Conservation (phyloP, 2,329 filamentous ascomycete species). For the Coniochaeta pulveracea region DNA sequence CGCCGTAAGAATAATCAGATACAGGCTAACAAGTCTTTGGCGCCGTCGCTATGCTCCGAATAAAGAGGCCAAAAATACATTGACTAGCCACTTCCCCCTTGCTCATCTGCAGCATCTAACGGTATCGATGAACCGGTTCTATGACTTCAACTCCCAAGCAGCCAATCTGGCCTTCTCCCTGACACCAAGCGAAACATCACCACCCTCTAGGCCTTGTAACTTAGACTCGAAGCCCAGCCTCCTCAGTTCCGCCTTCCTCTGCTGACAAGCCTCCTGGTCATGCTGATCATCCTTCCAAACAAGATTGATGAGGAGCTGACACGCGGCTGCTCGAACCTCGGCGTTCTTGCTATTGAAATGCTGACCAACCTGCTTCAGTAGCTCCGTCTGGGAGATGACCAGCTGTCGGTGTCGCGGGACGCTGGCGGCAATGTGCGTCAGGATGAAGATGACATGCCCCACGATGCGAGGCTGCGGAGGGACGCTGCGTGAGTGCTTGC, state of each 20-base stretch:
- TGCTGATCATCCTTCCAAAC: conserved; percentile 67
- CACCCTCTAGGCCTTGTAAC: conserved; percentile 46
- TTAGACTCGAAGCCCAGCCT: conserved; percentile 60
- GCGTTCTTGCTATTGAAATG: conserved; percentile 64
- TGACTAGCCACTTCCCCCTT: no score
- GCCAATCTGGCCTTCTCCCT: conserved; percentile 75
- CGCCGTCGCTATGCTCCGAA: no score
- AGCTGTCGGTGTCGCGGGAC: conserved; percentile 66
- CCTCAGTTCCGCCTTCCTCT: conserved; percentile 58
- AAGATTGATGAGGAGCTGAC: conserved; percentile 78
- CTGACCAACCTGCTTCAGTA: conserved; percentile 61
- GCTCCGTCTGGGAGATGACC: conserved; percentile 62
- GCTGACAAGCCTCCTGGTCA: conserved; percentile 53
- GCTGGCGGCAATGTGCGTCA: conserved; percentile 82
- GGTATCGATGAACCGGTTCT: no score
- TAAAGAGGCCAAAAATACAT: no score
- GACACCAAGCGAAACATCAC: conserved; percentile 71
- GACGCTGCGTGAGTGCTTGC: conserved; percentile 33
- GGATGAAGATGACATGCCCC: conserved; percentile 64
- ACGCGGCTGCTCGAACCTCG: conserved; percentile 66
- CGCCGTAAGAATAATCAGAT: no score
- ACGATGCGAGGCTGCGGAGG: conserved; percentile 60
- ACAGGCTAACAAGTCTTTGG: no score
- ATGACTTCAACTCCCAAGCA: conserved; percentile 58
- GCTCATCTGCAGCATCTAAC: no score